These are phyloP conservation scores for Litsea cubeba DNA, from an alignment of 164 flowering plant species.

Conservation along the genomic window DNA sequence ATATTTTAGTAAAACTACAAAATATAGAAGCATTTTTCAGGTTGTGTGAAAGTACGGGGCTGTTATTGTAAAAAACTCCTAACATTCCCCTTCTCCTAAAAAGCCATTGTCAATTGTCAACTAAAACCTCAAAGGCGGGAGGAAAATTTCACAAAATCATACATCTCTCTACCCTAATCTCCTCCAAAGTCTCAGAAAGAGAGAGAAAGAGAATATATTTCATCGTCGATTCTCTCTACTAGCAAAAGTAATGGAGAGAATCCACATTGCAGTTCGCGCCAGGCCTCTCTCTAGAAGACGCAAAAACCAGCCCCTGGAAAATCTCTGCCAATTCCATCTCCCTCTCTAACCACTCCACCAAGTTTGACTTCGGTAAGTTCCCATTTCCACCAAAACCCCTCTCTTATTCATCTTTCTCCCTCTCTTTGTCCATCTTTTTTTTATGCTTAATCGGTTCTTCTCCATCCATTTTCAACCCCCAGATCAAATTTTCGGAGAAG, in stretches of 20 bases:
- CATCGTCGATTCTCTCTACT: not conserved
- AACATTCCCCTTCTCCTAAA: too few species aligned
- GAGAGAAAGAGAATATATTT: not conserved
- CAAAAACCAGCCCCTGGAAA: conserved; percentile 72
- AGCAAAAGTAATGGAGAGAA: conserved; percentile 82
- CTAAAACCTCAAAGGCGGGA: not conserved
- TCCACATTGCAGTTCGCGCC: conserved; percentile 72
- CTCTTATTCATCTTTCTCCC: not conserved
- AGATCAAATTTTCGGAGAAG: conserved; percentile 76
- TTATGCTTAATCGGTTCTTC: not conserved
- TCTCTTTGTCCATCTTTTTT: too few species aligned
- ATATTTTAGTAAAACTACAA: too few species aligned
- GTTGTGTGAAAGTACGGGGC: too few species aligned
- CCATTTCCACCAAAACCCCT: not conserved
- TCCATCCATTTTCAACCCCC: not conserved
- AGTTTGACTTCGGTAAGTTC: conserved; percentile 72
- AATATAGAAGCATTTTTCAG: too few species aligned
- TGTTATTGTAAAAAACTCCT: too few species aligned
- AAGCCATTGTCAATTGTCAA: not conserved
- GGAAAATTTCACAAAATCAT: not conserved
- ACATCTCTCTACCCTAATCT: not conserved
- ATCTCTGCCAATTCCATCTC: conserved; percentile 68
- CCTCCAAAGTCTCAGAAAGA: not conserved
- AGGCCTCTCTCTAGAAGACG: conserved; percentile 77
- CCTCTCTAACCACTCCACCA: conserved; percentile 43